Evolutionary conservation across 1,284 basidiomycete genomes (phyloP).

Genomic region (Malassezia pachydermatis): DNA sequence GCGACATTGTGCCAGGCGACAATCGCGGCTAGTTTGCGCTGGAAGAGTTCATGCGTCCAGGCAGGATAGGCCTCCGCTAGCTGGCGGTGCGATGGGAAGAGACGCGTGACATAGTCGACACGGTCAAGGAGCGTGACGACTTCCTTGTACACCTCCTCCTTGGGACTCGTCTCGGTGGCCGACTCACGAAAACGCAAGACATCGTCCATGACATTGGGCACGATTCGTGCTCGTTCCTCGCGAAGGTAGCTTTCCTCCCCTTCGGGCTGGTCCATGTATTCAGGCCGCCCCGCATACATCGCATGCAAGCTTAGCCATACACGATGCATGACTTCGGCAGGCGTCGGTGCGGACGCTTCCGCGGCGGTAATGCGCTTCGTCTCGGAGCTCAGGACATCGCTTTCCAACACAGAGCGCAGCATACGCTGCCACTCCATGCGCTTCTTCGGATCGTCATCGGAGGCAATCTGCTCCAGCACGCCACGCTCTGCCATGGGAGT

Average conservation of each 20-base stretch:
- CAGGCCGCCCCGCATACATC: constrained; percentile 58
- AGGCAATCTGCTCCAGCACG: constrained; percentile 6
- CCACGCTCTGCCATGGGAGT: constrained; percentile 15
- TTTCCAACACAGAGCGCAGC: constrained; percentile 44
- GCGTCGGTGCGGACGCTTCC: constrained; percentile 36
- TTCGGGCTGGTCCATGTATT: constrained; percentile 56
- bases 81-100: constrained; percentile 39
- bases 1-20: constrained; percentile 44
- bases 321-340: constrained; percentile 48
- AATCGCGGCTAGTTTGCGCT: constrained; percentile 36
- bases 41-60: constrained; percentile 31
- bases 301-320: constrained; percentile 86
- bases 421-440: constrained; percentile 48
- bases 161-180: constrained; percentile 19
- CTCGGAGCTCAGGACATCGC: constrained; percentile 45
- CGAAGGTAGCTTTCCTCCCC: constrained; percentile 74
- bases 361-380: constrained; percentile 49
- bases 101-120: constrained; percentile 39
- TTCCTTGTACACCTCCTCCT: constrained; percentile 23
- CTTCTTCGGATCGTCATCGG: constrained; percentile 22
- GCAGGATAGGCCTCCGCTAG: constrained; percentile 33
- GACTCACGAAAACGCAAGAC: constrained; percentile 61
- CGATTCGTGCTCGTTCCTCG: constrained; percentile 66
- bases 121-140: constrained; percentile 29
- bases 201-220: constrained; percentile 73